Base-by-base conservation (phyloP, 139 green algal species). In the Picochlorum costavermella region DNA sequence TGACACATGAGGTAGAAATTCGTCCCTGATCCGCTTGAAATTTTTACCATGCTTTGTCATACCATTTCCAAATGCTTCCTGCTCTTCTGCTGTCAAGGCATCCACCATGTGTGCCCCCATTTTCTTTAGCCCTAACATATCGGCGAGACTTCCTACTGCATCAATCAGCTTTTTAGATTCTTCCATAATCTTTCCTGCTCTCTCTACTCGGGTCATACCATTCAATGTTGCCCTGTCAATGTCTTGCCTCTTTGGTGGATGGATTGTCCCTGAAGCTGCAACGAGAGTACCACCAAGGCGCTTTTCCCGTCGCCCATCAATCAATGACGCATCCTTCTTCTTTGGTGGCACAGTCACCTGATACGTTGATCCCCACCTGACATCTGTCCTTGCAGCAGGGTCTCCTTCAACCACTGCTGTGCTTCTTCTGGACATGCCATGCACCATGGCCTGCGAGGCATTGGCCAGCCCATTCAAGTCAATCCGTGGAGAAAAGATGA, bases 31-130 rank as follows among this genome's bases (percentile, higher is more conserved):
- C 5, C 43, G 49, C 31, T 66, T 58, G 37, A 72, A 77, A 45
- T 67, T 60, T 4, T 64, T 46, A 12, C 71, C 71, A 43, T 61
- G 44, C 43, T 67, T 57, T 11, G 20, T 43, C 48, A 77, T 73
- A 11, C 71, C 71, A 44, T 53, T 59, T n/a, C 50, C n/a, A 17
- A 73, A 29, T 3, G 16, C 33, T n/a, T 40, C 50, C 57, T 77
- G 57, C 37, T 77, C 57, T 5, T 61, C 60, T 1, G 6, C 17
- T 5, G 25, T 77, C 28, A 72, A 49, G 13, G 11, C 6, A 16
- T 40, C 14, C 2, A 10, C 36, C 6, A 37, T 43, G 12, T 31
- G 25, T 0, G 65, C 20, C 11, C 71, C 71, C 65, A 73, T 77
- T 49, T 36, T 37, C 23, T 31, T 45, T 33, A 73, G 28, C 17